These are phyloP conservation scores for Jamesozyma spencerorum DNA, from an alignment of 805 yeast species.

Conservation along the genomic window DNA sequence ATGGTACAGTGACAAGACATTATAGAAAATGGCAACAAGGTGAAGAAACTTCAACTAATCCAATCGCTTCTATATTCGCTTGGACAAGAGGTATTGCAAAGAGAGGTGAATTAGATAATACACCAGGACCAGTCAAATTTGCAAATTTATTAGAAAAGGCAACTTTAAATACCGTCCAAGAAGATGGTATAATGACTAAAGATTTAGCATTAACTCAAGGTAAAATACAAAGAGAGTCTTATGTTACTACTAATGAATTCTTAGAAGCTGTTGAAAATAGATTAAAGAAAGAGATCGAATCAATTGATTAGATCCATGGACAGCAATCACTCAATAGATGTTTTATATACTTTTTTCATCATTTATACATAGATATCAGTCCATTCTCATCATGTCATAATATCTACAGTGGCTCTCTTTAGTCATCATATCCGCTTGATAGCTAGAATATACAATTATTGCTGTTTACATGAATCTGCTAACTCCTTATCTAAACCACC, in stretches of 20 bases:
- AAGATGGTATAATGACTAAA: constrained; percentile 73
- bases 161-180: constrained; percentile 62
- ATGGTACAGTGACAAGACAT: constrained; percentile 83
- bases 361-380: no score
- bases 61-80: constrained; percentile 78
- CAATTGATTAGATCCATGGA: constrained; percentile 16
- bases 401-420: no score
- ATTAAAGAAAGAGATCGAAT: constrained; percentile 31
- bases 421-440: no score
- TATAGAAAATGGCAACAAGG: constrained; percentile 76
- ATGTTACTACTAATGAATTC: constrained; percentile 68
- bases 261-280: constrained; percentile 65
- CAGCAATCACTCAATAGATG: not conserved
- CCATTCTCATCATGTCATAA: no score
- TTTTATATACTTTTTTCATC: no score
- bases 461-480: constrained; percentile 26
- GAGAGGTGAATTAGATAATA: constrained; percentile 67
- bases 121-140: constrained; percentile 61
- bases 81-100: constrained; percentile 81
- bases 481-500: constrained; percentile 23
- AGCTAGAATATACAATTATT: constrained; percentile 6
- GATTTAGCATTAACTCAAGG: constrained; percentile 71
- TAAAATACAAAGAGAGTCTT: constrained; percentile 48
- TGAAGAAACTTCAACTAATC: constrained; percentile 74
- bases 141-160: constrained; percentile 58